These are phyloP conservation scores for Emydomyces testavorans DNA, from an alignment of 2,329 filamentous ascomycete species.

Conservation along the genomic window DNA sequence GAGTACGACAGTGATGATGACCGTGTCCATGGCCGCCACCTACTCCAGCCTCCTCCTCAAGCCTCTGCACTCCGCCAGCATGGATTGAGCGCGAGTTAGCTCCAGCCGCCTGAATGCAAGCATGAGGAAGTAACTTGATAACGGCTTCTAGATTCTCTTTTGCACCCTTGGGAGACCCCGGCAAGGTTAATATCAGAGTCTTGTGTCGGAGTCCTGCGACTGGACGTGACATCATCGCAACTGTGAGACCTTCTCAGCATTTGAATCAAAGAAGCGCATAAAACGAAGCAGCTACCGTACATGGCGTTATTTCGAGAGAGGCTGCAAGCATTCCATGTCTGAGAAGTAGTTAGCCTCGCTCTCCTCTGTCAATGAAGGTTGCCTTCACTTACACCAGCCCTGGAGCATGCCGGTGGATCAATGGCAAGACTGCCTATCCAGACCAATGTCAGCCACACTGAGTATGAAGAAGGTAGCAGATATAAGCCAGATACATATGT, in stretches of 20 bases:
- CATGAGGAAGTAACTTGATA: slow-evolving; percentile 82
- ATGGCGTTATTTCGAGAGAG: slow-evolving; percentile 77
- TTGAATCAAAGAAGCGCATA: neutral
- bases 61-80: slow-evolving; percentile 64
- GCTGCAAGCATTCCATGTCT: slow-evolving; percentile 85
- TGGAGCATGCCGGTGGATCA: slow-evolving; percentile 75
- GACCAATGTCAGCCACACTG: neutral
- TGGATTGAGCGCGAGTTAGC: slow-evolving; percentile 71
- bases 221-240: slow-evolving; percentile 92
- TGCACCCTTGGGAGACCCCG: slow-evolving; percentile 89
- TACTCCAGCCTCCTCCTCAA: slow-evolving; percentile 73
- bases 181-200: slow-evolving; percentile 75
- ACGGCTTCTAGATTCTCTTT: slow-evolving; percentile 85
- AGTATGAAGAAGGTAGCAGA: neutral
- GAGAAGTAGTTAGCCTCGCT: neutral
- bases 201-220: slow-evolving; percentile 76
- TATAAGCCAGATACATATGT: neutral
- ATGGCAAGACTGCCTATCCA: slow-evolving; percentile 57
- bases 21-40: slow-evolving; percentile 18
- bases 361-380: neutral
- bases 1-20: slow-evolving; percentile 19
- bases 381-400: slow-evolving; percentile 57
- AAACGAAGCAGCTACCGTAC: slow-evolving; percentile 42
- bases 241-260: slow-evolving; percentile 37
- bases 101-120: slow-evolving; percentile 80